Evolutionary conservation across 2,329 filamentous ascomycete species (phyloP).

Genomic region (Trichoderma sp.): DNA sequence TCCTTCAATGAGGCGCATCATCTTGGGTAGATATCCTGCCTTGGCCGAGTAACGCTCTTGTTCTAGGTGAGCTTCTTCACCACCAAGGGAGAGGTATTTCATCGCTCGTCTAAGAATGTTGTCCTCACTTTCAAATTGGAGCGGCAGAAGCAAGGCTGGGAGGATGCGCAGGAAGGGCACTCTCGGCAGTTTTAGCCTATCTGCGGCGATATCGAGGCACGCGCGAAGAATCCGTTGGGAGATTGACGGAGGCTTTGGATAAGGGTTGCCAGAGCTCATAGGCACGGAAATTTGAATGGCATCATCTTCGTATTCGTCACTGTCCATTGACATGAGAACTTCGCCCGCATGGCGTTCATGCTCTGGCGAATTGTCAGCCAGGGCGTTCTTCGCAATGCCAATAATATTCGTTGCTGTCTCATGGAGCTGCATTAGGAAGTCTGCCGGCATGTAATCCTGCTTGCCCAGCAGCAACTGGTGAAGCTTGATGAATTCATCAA

Average conservation of each 20-base stretch:
- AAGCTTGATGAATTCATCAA: constrained; percentile 22
- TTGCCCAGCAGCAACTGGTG: constrained; percentile 6
- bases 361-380: not conserved
- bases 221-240: constrained; percentile 16
- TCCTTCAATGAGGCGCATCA: constrained; percentile 22
- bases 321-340: not conserved
- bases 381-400: constrained; percentile 1
- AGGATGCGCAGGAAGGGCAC: constrained; percentile 18
- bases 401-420: constrained; percentile 25
- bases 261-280: not conserved
- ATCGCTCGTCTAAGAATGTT: constrained; percentile 6
- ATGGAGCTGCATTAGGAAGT: constrained; percentile 22
- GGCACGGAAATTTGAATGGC: not conserved
- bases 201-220: constrained; percentile 13
- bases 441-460: constrained; percentile 13
- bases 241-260: constrained; percentile 8
- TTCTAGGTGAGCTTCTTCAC: not conserved
- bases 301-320: constrained; percentile 4
- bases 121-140: constrained; percentile 8
- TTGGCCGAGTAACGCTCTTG: not conserved
- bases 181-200: constrained; percentile 6
- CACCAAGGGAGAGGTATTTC: not conserved
- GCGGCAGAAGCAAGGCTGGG: constrained; percentile 15
- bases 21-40: not conserved
- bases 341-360: not conserved